These are phyloP conservation scores for Neurospora sp. DNA, from an alignment of 2,329 filamentous ascomycete species.

Conservation along the genomic window DNA sequence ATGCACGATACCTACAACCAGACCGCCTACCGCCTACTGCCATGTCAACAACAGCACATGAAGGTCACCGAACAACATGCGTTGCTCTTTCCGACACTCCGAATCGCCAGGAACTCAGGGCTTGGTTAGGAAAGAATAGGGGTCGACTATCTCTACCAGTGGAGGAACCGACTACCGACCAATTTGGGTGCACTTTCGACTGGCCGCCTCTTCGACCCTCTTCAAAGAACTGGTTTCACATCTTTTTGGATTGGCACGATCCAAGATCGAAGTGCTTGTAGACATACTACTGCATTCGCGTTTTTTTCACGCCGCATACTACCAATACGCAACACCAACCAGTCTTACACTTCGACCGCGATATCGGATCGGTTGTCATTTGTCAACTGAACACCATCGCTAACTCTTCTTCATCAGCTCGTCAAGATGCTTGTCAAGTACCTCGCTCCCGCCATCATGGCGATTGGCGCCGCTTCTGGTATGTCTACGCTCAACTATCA, in stretches of 20 bases:
- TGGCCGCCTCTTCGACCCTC: neutral
- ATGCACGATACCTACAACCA: neutral
- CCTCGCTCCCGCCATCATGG: slow-evolving; percentile 31
- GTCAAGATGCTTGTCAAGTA: slow-evolving; percentile 34
- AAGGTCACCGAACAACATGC: neutral
- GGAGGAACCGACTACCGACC: neutral
- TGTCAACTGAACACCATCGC: neutral
- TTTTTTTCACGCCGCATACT: slow-evolving; percentile 5
- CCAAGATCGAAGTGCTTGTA: slow-evolving; percentile 6
- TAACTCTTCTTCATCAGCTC: slow-evolving; percentile 11
- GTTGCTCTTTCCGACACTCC: neutral
- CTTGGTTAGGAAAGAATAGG: neutral
- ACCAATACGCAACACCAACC: slow-evolving; percentile 1
- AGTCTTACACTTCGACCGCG: slow-evolving; percentile 2
- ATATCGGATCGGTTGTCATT: neutral
- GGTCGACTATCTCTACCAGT: neutral
- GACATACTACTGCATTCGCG: slow-evolving; percentile 11
- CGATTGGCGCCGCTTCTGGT: slow-evolving; percentile 29
- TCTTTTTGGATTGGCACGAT: slow-evolving; percentile 14
- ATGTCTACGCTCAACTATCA: slow-evolving; percentile 13
- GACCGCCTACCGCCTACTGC: neutral
- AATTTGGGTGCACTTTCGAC: neutral
- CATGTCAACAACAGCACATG: neutral
- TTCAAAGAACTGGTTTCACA: neutral
- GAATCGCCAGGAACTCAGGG: neutral